A percentile compares a stretch with the other conserved stretches of the same genome.
Evolutionary conservation across 2,329 filamentous ascomycete genomes (phyloP).

Genomic region (Allantophomopsis lycopodina): DNA sequence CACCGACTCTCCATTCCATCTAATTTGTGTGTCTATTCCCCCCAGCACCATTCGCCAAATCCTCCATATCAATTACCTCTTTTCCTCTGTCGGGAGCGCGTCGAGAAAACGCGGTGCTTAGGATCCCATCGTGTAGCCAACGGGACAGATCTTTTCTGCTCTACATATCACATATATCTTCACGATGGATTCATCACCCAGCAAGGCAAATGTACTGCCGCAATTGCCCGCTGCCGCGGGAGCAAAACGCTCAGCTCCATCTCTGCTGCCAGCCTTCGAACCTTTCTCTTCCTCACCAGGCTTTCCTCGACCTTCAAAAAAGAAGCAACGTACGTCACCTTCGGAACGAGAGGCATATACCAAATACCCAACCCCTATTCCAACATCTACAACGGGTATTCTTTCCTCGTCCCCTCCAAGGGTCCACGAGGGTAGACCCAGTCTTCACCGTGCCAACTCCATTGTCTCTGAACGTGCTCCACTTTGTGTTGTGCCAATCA

Average conservation of each 20-base stretch:
- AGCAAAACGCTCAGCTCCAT: slow-evolving; percentile 48
- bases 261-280: slow-evolving; percentile 67
- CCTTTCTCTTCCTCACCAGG: slow-evolving; percentile 65
- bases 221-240: slow-evolving; percentile 22
- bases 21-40: neutral
- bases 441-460: slow-evolving; percentile 45
- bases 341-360: slow-evolving; percentile 18
- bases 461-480: slow-evolving; percentile 62
- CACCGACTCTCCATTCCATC: neutral
- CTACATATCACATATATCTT: neutral
- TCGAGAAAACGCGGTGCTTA: neutral
- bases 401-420: slow-evolving; percentile 72
- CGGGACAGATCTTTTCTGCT: neutral
- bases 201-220: slow-evolving; percentile 15
- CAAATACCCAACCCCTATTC: slow-evolving; percentile 86
- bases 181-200: slow-evolving; percentile 21
- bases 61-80: neutral
- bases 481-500: slow-evolving; percentile 67
- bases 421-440: slow-evolving; percentile 30
- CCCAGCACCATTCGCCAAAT: neutral
- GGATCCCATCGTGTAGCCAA: neutral
- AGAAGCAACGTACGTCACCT: slow-evolving; percentile 38
- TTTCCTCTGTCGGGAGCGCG: neutral
- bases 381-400: slow-evolving; percentile 87
- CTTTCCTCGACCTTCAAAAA: slow-evolving; percentile 56